Evolutionary conservation across 306 rosid genomes (phyloP).

Genomic region (Dalbergia oliveri): DNA sequence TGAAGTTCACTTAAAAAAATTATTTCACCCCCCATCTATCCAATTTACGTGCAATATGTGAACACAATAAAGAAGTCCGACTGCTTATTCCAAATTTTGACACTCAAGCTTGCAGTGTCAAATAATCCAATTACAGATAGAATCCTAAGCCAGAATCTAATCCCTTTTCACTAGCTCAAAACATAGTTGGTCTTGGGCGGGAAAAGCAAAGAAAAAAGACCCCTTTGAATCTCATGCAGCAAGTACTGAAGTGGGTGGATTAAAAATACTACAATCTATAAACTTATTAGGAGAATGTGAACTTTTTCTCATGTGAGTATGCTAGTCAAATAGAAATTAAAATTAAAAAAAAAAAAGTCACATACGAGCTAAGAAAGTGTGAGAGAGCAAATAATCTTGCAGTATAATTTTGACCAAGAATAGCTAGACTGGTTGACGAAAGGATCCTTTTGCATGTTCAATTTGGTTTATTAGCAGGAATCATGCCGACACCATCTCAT

Average conservation of each 20-base stretch:
- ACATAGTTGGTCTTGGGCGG: background rate
- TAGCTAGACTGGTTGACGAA: background rate
- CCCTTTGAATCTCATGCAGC: background rate
- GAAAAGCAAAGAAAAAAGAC: background rate
- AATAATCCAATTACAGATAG: background rate
- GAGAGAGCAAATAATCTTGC: background rate
- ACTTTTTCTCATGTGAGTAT: background rate
- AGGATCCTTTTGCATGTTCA: background rate
- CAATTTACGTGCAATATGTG: background rate
- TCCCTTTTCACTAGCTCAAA: background rate
- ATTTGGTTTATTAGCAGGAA: background rate
- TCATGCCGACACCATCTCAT: slow-evolving; percentile 8
- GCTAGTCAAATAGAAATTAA: no score
- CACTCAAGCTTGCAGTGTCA: background rate
- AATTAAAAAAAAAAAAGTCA: background rate
- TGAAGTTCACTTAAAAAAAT: no score
- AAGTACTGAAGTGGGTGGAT: no score
- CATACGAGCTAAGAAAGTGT: background rate
- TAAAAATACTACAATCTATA: no score
- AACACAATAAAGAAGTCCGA: background rate
- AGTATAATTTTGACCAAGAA: slow-evolving; percentile 16
- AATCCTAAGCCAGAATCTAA: background rate
- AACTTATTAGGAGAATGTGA: no score
- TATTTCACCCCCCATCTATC: background rate
- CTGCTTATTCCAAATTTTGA: background rate